Evolutionary conservation across 805 yeast species (phyloP), one percentile per base, ranked within the genome.

Genomic region (Yamadazyma ubonensis): DNA sequence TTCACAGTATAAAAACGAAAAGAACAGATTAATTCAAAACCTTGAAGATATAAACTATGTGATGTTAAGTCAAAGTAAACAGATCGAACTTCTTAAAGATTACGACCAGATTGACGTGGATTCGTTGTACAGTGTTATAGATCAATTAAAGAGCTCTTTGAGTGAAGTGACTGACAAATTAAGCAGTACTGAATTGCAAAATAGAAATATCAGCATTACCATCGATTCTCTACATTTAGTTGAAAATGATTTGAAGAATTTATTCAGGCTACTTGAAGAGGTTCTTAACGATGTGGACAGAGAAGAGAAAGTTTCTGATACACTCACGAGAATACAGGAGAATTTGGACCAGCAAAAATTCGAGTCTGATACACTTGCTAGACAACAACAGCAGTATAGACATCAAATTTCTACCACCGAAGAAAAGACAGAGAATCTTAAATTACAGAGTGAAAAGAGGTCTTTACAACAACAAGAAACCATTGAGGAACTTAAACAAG

Each of bases 101-200:
- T 83, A 82, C 50, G 68, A 81, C 3, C 71, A 76, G 28, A 81
- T 81, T 29, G 78, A 85, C 21, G 79, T 85, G 9, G 76, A 71
- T 28, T 71, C 74, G 26, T 62, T 84, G 17, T 63, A 65, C 21
- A 70, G 70, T 44, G 69, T 77, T 16, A 80, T 82, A 16, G 61
- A 67, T 4, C 82, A 79, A 39, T 63, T 84, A 57, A 65, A 68
- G 34, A 55, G 53, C 15, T 67, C 76, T 5, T 63, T 80, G 17
- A 59, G 62, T 8, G 61, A 63, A 2, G 52, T 76, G 20, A 60
- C 57, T 18, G 44, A 41, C 5, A 39, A 46, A 10, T 53, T 53
- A 27, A 44, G 46, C 12, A 38, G 46, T 3, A 37, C 53, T 9
- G 84, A 81, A 46, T 38, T 44, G 10, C 67, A 75, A 45, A 68